phyloP scores from a whole-genome alignment of 768 basidiomycete genomes.

The Lactarius akahatsu region DNA sequence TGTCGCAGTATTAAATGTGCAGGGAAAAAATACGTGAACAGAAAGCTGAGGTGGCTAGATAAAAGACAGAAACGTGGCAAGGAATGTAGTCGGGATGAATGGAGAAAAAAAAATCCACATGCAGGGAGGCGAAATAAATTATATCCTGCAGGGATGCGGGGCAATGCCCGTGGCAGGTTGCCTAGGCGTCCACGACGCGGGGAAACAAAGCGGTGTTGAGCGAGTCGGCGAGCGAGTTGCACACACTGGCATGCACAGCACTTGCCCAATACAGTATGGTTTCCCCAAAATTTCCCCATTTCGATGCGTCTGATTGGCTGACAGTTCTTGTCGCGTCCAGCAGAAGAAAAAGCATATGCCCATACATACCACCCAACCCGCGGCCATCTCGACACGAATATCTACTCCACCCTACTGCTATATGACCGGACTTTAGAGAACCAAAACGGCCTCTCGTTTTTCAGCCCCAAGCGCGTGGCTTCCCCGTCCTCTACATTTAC shows the following conservation, averaged over 20 bases:
- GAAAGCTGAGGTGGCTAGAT: conserved; percentile 6
- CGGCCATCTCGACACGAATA: conserved; percentile 17
- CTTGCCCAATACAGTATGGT: neutral
- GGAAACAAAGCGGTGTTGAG: conserved; percentile 16
- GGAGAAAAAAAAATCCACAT: conserved; percentile 10
- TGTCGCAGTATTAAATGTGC: neutral
- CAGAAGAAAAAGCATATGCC: neutral
- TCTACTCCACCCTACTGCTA: conserved; percentile 24
- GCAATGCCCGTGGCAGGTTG: conserved; percentile 21
- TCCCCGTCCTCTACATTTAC: conserved; percentile 78
- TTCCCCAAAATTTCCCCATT: neutral
- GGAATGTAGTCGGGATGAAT: neutral
- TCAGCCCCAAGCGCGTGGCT: conserved; percentile 62
- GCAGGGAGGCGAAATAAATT: neutral
- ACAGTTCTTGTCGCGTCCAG: neutral
- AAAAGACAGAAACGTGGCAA: conserved; percentile 1
- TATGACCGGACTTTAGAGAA: conserved; percentile 89
- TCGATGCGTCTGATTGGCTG: conserved; percentile 12
- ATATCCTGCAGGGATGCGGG: neutral
- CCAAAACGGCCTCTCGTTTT: conserved; percentile 89
- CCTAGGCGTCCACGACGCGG: conserved; percentile 24
- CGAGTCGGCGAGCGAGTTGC: neutral
- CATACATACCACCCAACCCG: conserved; percentile 2
- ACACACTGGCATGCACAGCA: neutral
- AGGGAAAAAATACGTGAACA: neutral